These are phyloP conservation scores for Diaporthe citriasiana DNA, from an alignment of 2,329 filamentous ascomycete genomes.

Conservation along the genomic window DNA sequence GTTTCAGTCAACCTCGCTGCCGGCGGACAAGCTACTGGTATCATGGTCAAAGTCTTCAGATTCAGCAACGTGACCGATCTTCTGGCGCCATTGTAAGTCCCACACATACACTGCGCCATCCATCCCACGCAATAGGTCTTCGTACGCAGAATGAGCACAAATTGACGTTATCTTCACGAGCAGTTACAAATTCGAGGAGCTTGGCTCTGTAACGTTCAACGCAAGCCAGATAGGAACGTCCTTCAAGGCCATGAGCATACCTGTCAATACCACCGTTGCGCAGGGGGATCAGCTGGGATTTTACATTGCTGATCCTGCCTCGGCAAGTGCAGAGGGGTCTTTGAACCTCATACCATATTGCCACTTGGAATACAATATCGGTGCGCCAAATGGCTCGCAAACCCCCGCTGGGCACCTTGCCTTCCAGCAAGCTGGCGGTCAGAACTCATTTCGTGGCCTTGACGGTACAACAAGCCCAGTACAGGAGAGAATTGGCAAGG, in stretches of 20 bases:
- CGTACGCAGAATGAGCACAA: not conserved
- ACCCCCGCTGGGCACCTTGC: slow-evolving; percentile 15
- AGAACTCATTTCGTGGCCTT: slow-evolving; percentile 36
- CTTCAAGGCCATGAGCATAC: slow-evolving; percentile 32
- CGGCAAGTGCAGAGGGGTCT: slow-evolving; percentile 12
- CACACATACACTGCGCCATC: too few species aligned
- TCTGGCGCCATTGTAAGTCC: slow-evolving; percentile 28
- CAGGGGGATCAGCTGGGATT: slow-evolving; percentile 35
- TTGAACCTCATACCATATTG: slow-evolving; percentile 36
- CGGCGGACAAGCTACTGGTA: not conserved
- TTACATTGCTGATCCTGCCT: slow-evolving; percentile 27
- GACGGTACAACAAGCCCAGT: slow-evolving; percentile 12
- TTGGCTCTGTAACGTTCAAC: slow-evolving; percentile 36
- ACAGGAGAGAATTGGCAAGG: slow-evolving; percentile 12
- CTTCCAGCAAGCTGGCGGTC: slow-evolving; percentile 20
- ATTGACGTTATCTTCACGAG: not conserved
- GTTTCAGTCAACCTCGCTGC: slow-evolving; percentile 33
- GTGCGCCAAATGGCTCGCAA: slow-evolving; percentile 3
- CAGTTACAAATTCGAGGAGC: slow-evolving; percentile 34
- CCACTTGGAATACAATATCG: slow-evolving; percentile 35
- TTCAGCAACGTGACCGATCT: slow-evolving; percentile 32
- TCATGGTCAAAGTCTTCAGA: slow-evolving; percentile 27
- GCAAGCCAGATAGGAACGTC: slow-evolving; percentile 32
- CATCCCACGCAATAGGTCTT: not conserved
- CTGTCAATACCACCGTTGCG: slow-evolving; percentile 20